A percentile compares a stretch with the other conserved stretches of the same genome.
These are phyloP conservation scores for Russula griseocarnosa DNA, from an alignment of 768 basidiomycete genomes.

Conservation along the genomic window DNA sequence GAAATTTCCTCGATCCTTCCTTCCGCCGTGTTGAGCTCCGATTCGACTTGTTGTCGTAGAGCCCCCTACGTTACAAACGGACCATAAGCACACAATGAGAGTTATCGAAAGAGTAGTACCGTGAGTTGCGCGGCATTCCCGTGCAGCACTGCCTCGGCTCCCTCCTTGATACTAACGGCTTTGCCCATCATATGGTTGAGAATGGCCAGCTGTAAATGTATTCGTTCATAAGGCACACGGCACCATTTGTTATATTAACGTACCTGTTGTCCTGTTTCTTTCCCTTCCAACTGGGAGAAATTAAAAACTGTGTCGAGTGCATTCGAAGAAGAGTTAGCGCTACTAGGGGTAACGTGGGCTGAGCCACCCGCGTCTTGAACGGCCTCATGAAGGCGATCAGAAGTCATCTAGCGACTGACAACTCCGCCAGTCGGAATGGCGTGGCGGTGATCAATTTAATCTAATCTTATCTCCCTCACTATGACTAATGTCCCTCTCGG, in stretches of 20 bases:
- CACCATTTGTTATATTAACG: background rate
- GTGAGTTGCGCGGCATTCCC: slow-evolving; percentile 16
- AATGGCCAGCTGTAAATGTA: slow-evolving; percentile 12
- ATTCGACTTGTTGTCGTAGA: slow-evolving; percentile 27
- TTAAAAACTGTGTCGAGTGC: slow-evolving; percentile 19
- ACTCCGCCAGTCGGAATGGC: background rate
- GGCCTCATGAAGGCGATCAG: slow-evolving; percentile 13
- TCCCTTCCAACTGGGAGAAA: slow-evolving; percentile 27
- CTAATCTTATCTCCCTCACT: slow-evolving; percentile 20
- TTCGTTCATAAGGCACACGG: background rate
- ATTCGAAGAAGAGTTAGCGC: slow-evolving; percentile 4
- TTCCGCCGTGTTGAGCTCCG: slow-evolving; percentile 25
- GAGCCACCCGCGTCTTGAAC: slow-evolving; percentile 13
- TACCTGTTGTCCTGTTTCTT: slow-evolving; percentile 24
- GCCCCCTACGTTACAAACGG: slow-evolving; percentile 9
- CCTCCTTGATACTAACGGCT: slow-evolving; percentile 28
- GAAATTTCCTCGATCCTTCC: slow-evolving; percentile 25
- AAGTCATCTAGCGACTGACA: slow-evolving; percentile 13
- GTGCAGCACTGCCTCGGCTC: slow-evolving; percentile 26
- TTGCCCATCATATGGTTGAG: slow-evolving; percentile 27
- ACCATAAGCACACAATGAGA: background rate
- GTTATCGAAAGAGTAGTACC: slow-evolving; percentile 6
- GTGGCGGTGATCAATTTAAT: slow-evolving; percentile 2
- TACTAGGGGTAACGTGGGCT: background rate
- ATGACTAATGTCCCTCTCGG: background rate